Percentiles rank a stretch among this genome's conserved stretches.
Conservation (phyloP, 176 grass and related monocot genomes). For the Oryza rufipogon region DNA sequence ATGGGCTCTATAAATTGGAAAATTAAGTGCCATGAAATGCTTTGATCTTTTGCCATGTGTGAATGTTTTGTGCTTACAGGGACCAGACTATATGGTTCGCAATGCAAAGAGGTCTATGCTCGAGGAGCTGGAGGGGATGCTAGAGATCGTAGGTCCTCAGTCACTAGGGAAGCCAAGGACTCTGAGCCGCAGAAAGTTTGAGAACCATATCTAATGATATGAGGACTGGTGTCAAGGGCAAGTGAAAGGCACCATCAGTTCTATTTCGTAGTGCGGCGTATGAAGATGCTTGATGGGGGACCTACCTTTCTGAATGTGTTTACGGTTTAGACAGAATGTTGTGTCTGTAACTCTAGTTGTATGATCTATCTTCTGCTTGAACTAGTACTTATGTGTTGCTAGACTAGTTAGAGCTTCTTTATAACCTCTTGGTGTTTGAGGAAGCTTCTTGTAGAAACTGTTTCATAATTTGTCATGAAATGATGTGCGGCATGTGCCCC, state of each 20-base stretch:
- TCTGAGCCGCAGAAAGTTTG: conserved; percentile 48
- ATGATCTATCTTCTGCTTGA: neutral
- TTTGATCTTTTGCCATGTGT: neutral
- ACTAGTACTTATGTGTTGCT: neutral
- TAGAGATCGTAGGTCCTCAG: conserved; percentile 70
- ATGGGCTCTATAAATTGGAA: too few species aligned
- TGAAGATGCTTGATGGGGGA: neutral
- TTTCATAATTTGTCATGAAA: neutral
- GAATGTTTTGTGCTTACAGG: conserved; percentile 37
- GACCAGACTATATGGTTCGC: conserved; percentile 73
- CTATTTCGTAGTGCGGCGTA: neutral
- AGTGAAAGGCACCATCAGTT: neutral
- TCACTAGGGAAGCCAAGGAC: conserved; percentile 43
- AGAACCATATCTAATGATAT: conserved; percentile 51
- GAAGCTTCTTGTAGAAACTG: conserved; percentile 5
- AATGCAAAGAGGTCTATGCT: conserved; percentile 80
- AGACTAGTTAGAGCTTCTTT: neutral
- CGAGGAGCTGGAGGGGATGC: conserved; percentile 72
- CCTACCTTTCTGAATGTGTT: neutral
- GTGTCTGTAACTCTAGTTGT: conserved; percentile 9
- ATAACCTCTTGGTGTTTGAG: neutral
- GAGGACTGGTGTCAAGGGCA: conserved; percentile 51
- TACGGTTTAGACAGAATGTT: neutral
- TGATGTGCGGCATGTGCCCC: neutral
- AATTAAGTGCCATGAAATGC: neutral